Conservation (phyloP, 306 rosid genomes). For the Cicer cuneatum region DNA sequence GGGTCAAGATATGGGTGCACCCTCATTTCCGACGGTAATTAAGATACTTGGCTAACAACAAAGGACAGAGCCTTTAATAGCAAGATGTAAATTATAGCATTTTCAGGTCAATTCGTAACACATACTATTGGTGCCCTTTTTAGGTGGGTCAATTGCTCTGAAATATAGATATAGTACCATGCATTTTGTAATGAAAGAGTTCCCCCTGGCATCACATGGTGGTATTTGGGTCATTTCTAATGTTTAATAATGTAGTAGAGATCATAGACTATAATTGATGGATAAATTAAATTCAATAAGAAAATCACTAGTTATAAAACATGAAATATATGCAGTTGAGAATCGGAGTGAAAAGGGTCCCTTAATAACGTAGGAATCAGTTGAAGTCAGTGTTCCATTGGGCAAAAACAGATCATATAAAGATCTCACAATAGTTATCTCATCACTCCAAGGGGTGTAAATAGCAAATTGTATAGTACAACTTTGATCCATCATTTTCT, state of each 20-base stretch:
- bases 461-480: constrained; percentile 17
- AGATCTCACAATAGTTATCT: background rate
- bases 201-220: constrained; percentile 1
- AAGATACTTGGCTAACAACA: background rate
- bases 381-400: background rate
- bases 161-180: background rate
- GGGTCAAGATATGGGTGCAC: constrained; percentile 28
- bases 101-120: constrained; percentile 26
- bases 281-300: constrained; percentile 15
- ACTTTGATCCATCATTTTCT: constrained; percentile 28
- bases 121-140: constrained; percentile 32
- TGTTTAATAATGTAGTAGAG: constrained; percentile 7
- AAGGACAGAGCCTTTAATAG: constrained; percentile 16
- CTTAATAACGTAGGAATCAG: constrained; percentile 11
- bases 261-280: background rate
- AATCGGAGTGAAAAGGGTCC: constrained; percentile 22
- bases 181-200: background rate
- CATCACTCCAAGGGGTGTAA: constrained; percentile 6
- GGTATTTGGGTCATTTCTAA: constrained; percentile 19
- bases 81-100: constrained; percentile 39
- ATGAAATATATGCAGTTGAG: constrained; percentile 1
- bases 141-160: constrained; percentile 36
- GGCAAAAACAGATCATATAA: background rate
- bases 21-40: constrained; percentile 36
- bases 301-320: constrained; percentile 16